Evolutionary conservation across 768 basidiomycete genomes (phyloP).

Genomic region (Agrocybe praecox): DNA sequence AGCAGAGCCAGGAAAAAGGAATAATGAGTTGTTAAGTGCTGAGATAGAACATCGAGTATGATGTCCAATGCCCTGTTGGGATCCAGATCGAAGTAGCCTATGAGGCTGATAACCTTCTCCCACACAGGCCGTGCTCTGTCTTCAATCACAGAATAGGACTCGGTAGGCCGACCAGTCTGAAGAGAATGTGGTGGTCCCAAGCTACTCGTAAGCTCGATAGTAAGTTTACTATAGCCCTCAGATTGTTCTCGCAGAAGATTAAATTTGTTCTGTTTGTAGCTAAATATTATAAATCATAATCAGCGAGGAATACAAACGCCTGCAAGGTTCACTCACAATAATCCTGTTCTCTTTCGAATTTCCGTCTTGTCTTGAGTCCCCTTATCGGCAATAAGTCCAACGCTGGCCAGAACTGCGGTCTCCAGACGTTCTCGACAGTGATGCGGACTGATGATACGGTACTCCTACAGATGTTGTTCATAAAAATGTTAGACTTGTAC

Average conservation of each 20-base stretch:
- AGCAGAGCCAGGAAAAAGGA: slow-evolving; percentile 88
- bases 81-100: slow-evolving; percentile 96
- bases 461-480: slow-evolving; percentile 42
- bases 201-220: slow-evolving; percentile 78
- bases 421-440: slow-evolving; percentile 80
- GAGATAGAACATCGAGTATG: slow-evolving; percentile 88
- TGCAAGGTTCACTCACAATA: slow-evolving; percentile 62
- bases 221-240: slow-evolving; percentile 94
- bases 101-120: slow-evolving; percentile 85
- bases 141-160: slow-evolving; percentile 57
- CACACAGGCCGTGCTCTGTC: slow-evolving; percentile 71
- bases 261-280: slow-evolving; percentile 98
- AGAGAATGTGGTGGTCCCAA: slow-evolving; percentile 76
- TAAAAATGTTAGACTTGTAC: slow-evolving; percentile 3
- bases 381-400: slow-evolving; percentile 73
- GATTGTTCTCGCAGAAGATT: slow-evolving; percentile 97
- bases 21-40: slow-evolving; percentile 81
- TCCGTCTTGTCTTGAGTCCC: slow-evolving; percentile 74
- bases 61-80: slow-evolving; percentile 94
- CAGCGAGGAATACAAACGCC: background rate
- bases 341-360: slow-evolving; percentile 74
- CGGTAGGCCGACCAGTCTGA: slow-evolving; percentile 64
- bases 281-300: slow-evolving; percentile 29
- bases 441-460: slow-evolving; percentile 56
- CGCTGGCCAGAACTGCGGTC: slow-evolving; percentile 57